Percentiles rank a stretch among this genome's conserved stretches.
phyloP scores from a whole-genome alignment of 495 filamentous ascomycete species.

The Schizothecium vesticola region DNA sequence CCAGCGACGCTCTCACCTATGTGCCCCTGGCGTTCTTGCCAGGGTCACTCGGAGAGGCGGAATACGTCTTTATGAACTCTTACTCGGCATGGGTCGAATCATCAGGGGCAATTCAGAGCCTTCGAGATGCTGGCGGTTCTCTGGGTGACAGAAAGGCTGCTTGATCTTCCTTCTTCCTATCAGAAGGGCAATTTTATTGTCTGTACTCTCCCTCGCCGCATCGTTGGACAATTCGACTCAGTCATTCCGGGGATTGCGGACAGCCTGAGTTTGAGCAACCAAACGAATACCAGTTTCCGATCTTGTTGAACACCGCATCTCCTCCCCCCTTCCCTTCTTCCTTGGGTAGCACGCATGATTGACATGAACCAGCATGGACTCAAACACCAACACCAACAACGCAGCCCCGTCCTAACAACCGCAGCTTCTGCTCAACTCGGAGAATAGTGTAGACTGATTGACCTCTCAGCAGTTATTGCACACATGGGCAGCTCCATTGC shows the following conservation, averaged over 20 bases:
- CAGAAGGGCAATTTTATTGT: not conserved
- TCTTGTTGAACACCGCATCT: not conserved
- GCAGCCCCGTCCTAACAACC: not conserved
- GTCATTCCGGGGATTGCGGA: not conserved
- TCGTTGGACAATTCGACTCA: not conserved
- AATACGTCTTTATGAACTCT: slow-evolving; percentile 9
- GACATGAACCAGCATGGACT: not conserved
- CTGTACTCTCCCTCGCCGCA: not conserved
- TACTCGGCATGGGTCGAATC: slow-evolving; percentile 14
- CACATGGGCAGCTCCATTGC: not conserved
- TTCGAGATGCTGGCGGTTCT: not conserved
- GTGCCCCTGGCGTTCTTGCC: not conserved
- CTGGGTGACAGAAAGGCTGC: not conserved
- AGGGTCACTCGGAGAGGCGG: slow-evolving; percentile 9
- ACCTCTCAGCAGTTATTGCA: not conserved
- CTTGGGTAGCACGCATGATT: not conserved
- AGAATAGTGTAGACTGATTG: not conserved
- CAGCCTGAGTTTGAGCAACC: not conserved
- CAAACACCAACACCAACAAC: not conserved
- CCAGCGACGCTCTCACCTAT: not conserved
- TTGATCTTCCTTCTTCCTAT: not conserved
- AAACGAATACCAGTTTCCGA: not conserved
- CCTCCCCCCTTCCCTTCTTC: not conserved
- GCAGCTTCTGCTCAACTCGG: not conserved
- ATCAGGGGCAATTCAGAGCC: not conserved